Base-by-base conservation (phyloP, 495 filamentous ascomycete species). In the Aspergillus nanangensis region DNA sequence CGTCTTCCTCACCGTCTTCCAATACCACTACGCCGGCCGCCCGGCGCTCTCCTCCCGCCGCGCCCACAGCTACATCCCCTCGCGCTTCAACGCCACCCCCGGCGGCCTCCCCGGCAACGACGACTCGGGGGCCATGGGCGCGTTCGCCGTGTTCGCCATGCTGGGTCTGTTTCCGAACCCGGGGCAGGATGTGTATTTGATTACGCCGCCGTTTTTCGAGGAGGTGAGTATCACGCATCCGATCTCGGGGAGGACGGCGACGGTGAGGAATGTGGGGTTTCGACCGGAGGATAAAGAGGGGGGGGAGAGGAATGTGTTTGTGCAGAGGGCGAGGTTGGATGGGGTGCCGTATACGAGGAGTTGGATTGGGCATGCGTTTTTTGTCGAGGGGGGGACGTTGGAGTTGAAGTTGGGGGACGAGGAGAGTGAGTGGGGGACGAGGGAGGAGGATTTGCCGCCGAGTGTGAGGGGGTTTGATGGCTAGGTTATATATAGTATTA, bases 341-440 rank as follows among this genome's bases (percentile, higher is more conserved):
- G 84, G 85, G 3, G 47, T 69, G 44, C 59, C 67, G 2, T 90
- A 86, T 31, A 80, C 66, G 0, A 82, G 74, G 67, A 89, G 74
- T 50, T 90, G 85, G 84, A 74, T 91, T 29, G 76, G 76, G n/a
- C 84, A 91, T 56, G 81, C 78, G 34, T 89, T 91, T 53, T 89
- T 89, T 54, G 77, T 79, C 0, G 69, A 84, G 24, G 87, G 86
- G 5, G 78, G 76, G 63, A 79, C 80, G 57, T 71, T 89, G 19
- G 82, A 87, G 27, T 65, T 90, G 52, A 77, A 68, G 14, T 58
- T 90, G 2, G 86, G 86, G 0, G 60, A 54, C 4, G 74, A 67
- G 20, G 86, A 89, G 61, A 87, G 84, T 57, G 46, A 53, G 1
- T 89, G 86, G 86, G 86, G 85, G 0, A 86, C 77, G 5, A 60